These are phyloP conservation scores for Penicillium silybi DNA, from an alignment of 495 filamentous ascomycete genomes.

Conservation along the genomic window DNA sequence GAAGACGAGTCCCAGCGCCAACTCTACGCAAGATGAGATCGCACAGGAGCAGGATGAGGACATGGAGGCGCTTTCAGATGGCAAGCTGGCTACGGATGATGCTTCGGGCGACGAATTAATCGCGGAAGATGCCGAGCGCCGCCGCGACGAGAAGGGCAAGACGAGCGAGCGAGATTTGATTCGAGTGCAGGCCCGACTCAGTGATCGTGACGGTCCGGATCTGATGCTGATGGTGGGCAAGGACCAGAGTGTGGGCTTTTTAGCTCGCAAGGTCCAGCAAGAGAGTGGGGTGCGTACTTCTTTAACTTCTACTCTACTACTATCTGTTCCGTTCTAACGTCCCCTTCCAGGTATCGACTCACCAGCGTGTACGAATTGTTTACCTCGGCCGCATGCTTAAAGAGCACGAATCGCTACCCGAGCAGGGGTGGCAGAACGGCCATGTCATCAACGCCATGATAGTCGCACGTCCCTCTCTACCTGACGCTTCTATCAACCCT, in stretches of 20 bases:
- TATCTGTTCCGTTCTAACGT: conserved; percentile 1
- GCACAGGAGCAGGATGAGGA: conserved; percentile 38
- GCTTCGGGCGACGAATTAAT: conserved; percentile 46
- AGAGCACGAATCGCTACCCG: conserved; percentile 56
- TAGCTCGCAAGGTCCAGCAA: conserved; percentile 61
- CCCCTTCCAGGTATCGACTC: conserved; percentile 37
- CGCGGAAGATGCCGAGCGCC: conserved; percentile 50
- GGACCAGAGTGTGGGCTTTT: conserved; percentile 56
- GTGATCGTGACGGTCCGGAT: conserved; percentile 64
- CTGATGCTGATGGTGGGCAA: conserved; percentile 56
- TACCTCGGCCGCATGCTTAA: conserved; percentile 78
- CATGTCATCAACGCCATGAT: conserved; percentile 79
- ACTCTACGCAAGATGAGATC: conserved; percentile 10
- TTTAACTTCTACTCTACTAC: neutral
- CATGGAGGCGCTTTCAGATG: conserved; percentile 46
- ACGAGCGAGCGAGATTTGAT: conserved; percentile 51
- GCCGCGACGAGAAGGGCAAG: conserved; percentile 64
- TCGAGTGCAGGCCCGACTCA: conserved; percentile 60
- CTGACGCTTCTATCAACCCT: neutral
- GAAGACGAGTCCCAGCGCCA: conserved; percentile 22
- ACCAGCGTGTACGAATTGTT: conserved; percentile 60
- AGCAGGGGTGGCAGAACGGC: conserved; percentile 72
- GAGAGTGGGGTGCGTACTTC: conserved; percentile 57
- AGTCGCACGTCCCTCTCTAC: conserved; percentile 34
- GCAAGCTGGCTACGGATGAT: conserved; percentile 39